Base-by-base conservation (phyloP, 2,329 filamentous ascomycete species). In the Fusarium drepaniforme region DNA sequence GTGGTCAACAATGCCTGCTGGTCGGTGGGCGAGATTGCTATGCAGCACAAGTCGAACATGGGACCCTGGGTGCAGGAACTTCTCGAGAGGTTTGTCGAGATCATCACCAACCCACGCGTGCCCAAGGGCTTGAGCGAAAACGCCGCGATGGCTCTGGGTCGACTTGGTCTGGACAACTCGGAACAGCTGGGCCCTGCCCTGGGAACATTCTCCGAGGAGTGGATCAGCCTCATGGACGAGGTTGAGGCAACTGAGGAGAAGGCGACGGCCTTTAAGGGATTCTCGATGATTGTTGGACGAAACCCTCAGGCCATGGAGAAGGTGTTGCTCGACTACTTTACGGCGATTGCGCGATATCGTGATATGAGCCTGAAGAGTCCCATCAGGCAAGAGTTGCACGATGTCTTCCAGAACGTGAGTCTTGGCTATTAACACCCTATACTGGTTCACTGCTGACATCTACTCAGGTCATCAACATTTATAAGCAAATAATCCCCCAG, bases 1-100 rank as follows among this genome's bases (percentile, higher is more conserved):
- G 96, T 98, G 35, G 92, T 98, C 70, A 99, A 98, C 88, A 99
- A 99, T 81, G 96, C 97, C 25, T 98, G 96, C 85, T 99, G 97
- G 97, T 97, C 96, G 8, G 92, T 92, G 28, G 97, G 97, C 49
- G 97, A 99, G 85, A 97, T 98, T 72, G 91, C 95, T 18, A 92
- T 98, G 83, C 92, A 94, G 71, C 89, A 94, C 81, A 90, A 92
- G 75, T 91, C 92, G 72, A 91, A 89, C 64, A 94, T 98, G 90
- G 88, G 88, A 1, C 93, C 93, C 1, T 98, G 93, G 81, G 90
- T 95, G 12, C 91, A 94, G 25, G 90, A 93, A 72, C 86, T 99
- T 18, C 91, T 97, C 68, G 89, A 93, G 72, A 91, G 93, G 44
- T 90, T 97, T 33, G 90, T 95, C 44, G 90, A 93, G 65, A 98